These are phyloP conservation scores for Fremontodendron californicum DNA, from an alignment of 345 rosid genomes.

Conservation along the genomic window DNA sequence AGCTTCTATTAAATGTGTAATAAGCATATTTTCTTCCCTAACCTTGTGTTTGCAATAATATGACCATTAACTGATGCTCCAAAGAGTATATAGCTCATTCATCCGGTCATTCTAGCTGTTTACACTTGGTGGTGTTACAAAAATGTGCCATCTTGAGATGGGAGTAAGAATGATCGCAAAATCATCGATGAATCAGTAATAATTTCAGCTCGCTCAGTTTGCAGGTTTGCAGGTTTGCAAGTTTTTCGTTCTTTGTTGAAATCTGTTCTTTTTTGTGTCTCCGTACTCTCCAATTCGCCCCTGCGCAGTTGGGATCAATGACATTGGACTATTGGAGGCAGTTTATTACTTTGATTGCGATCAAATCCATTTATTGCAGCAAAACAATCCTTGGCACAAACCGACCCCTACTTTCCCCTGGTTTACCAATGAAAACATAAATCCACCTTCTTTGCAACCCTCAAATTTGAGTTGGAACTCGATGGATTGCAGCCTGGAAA, in stretches of 20 bases:
- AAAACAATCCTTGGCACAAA: not conserved
- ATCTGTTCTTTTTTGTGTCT: too few species aligned
- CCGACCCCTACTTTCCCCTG: too few species aligned
- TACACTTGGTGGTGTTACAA: not conserved
- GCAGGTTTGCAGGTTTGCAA: not conserved
- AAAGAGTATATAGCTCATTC: not conserved
- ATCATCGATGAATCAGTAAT: not conserved
- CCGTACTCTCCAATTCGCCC: too few species aligned
- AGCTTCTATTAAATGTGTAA: constrained; percentile 11
- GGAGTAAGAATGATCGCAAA: not conserved
- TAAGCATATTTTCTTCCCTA: constrained; percentile 10
- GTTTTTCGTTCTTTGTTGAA: too few species aligned
- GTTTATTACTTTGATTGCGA: not conserved
- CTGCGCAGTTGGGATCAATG: too few species aligned
- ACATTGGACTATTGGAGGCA: too few species aligned
- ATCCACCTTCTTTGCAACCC: too few species aligned
- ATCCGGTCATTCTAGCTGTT: not conserved
- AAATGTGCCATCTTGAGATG: not conserved
- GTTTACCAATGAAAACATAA: not conserved
- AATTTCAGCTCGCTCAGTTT: not conserved
- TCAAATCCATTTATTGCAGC: not conserved
- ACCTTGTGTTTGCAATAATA: not conserved
- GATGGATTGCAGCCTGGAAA: too few species aligned
- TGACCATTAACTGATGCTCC: not conserved
- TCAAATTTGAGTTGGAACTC: too few species aligned